Base-by-base conservation (phyloP, 306 rosid species). In the Cercis canadensis region DNA sequence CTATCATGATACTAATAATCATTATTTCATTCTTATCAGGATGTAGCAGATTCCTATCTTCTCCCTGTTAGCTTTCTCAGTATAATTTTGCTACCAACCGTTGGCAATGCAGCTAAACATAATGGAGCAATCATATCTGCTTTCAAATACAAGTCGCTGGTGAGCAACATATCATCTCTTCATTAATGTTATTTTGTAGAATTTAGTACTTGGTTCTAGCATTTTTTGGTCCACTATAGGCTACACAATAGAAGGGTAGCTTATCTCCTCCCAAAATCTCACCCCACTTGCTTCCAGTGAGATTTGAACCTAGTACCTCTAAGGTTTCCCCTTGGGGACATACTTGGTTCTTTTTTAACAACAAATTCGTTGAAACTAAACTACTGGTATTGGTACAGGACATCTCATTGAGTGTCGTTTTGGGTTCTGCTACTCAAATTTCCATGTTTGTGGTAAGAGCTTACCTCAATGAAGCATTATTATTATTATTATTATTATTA, bases 71-170 rank as follows among this genome's bases (percentile, higher is more conserved):
- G 96, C 78, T 94, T 94, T 75, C 79, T 94, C 64, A 86, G 99
- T 86, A 91, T 91, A 67, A 94, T 94, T 69, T 77, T 94, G 86
- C 86, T 94, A 10, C 97, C 97, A 37, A 91, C 91, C 24, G 96
- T 94, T 66, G 97, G 97, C 72, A 94, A 94, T 72, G 99, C 99
- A 75, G 96, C 99, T 40, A 97, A 91, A 61, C 97, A 94, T 70
- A 97, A 96, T 0, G 97, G 97, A 69, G 96, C 99, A 24, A 64
- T 91, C 79, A 94, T 89, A 17, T 94, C 91, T 78, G 97, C 99
- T 80, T 86, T 89, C 79, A 94, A 89, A 89, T 86, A 94, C 87
- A 89, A 94, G 29, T 3, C 3, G 78, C 75, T 94, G 85, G 97
- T 94, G 39, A 80, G 84, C 29, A 24, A 24, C 29, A 24, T 24